Base-by-base conservation (phyloP, 1,284 basidiomycete species). In the Austroboletus rostrupii region DNA sequence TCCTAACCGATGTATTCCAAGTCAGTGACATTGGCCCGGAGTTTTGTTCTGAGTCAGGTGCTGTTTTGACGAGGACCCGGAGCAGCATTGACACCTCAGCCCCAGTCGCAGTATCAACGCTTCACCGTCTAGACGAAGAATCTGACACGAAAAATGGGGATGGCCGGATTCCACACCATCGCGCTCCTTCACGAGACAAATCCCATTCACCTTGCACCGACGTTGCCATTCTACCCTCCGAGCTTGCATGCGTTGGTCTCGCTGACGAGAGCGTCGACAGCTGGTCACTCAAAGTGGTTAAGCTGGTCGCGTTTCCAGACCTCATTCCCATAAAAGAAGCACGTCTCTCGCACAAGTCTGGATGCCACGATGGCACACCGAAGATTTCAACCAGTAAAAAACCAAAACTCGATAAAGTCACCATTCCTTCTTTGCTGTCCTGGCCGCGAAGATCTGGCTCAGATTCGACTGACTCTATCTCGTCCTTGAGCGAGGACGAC, bases 271-370 rank as follows among this genome's bases (percentile, higher is more conserved):
- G 73, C 39, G 76, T 80, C 12, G 85, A 87, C 55, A 74, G 78
- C 40, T 87, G 85, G 85, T 77, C 78, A 17, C 75, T 85, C 55
- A 87, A 87, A 70, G 79, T 88, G 47, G 73, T 87, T 56, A 87
- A 87, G 66, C 74, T 87, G 16, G 75, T 88, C 33, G 83, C 84
- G 2, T 87, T 82, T 61, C 85, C 85, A 0, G 85, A 87, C 53
- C 73, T 87, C 41, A 83, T 87, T 45, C 69, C 76, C 11, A 5
- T 53, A 1, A 63, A 61, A 33, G 43, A 50, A 20, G 39, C 60
- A 3, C 50, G 40, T 29, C 47, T 48, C 36, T 53, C 43, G 35
- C 53, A 38, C 19, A 16, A 44, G 14, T 31, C 53, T 43, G 38
- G 39, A 26, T 49, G 33, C 41, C 29, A 44, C 35, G 35, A 38